Evolutionary conservation across 805 yeast species (phyloP).

Genomic region (Hanseniaspora nectarophila): DNA sequence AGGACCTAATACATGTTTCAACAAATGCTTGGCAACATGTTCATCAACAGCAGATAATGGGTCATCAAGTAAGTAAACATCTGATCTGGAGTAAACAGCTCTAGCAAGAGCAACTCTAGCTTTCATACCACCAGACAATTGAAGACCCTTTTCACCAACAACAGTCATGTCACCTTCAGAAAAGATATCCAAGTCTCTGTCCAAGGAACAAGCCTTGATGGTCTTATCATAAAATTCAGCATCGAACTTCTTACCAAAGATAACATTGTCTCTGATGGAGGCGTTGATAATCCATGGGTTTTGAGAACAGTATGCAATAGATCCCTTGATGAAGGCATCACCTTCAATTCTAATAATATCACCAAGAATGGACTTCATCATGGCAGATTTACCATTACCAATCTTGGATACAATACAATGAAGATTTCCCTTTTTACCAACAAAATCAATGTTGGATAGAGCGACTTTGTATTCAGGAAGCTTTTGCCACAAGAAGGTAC

Average conservation of each 20-base stretch:
- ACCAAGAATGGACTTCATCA: slow-evolving; percentile 69
- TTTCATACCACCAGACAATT: slow-evolving; percentile 94
- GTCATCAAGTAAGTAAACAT: slow-evolving; percentile 81
- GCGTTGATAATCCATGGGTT: slow-evolving; percentile 97
- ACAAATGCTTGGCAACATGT: slow-evolving; percentile 82
- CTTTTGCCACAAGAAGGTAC: slow-evolving; percentile 70
- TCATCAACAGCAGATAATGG: slow-evolving; percentile 94
- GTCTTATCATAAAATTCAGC: slow-evolving; percentile 70
- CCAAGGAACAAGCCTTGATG: slow-evolving; percentile 76
- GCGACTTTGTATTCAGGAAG: slow-evolving; percentile 60
- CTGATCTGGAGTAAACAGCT: slow-evolving; percentile 91
- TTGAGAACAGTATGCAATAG: slow-evolving; percentile 81
- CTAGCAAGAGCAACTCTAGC: slow-evolving; percentile 90
- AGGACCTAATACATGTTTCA: slow-evolving; percentile 71
- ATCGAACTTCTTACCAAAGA: slow-evolving; percentile 80
- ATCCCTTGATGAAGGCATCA: slow-evolving; percentile 57
- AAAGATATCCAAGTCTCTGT: slow-evolving; percentile 61
- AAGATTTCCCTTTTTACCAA: slow-evolving; percentile 61
- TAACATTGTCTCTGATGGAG: slow-evolving; percentile 75
- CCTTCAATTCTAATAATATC: slow-evolving; percentile 71
- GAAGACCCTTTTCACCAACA: slow-evolving; percentile 95
- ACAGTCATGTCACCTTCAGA: slow-evolving; percentile 85
- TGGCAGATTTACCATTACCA: slow-evolving; percentile 80
- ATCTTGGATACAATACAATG: slow-evolving; percentile 82
- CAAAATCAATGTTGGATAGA: slow-evolving; percentile 47